These are phyloP conservation scores for Centaurea solstitialis DNA, from an alignment of 129 eudicot genomes.

Conservation along the genomic window DNA sequence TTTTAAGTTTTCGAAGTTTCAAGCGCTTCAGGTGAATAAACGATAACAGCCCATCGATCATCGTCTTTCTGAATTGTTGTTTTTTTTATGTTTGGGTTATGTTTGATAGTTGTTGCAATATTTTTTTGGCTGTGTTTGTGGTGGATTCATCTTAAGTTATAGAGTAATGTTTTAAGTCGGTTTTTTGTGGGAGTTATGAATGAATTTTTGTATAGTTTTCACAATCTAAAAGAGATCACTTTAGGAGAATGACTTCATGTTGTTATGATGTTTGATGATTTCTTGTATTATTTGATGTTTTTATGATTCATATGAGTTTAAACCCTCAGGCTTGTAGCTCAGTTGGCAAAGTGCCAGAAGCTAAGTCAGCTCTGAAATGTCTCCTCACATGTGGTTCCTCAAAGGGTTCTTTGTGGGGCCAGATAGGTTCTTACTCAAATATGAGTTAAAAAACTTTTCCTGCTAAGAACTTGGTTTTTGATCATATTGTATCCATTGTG, in stretches of 20 bases:
- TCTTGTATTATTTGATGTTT: constrained; percentile 7
- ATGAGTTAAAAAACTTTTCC: neutral
- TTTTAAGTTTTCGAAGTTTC: constrained; percentile 78
- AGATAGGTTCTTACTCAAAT: neutral
- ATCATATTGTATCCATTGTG: constrained; percentile 2
- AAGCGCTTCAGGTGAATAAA: constrained; percentile 73
- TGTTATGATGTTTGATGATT: constrained; percentile 12
- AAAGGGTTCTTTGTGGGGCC: no score
- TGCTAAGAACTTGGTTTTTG: constrained; percentile 8
- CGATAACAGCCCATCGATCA: neutral
- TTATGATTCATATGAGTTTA: neutral
- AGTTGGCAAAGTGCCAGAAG: no score
- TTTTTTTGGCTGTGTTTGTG: constrained; percentile 7
- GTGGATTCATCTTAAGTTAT: neutral
- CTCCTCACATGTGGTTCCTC: no score
- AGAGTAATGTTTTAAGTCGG: no score
- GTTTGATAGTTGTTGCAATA: neutral
- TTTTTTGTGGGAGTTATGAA: no score
- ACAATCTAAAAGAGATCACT: no score
- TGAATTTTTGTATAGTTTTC: no score
- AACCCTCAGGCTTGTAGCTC: neutral
- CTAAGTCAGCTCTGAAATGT: no score
- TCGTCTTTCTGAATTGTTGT: neutral
- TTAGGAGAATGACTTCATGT: neutral
- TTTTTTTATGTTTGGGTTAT: neutral